Base-by-base conservation (phyloP, 163 green algal species). In the Volvox carteri region DNA sequence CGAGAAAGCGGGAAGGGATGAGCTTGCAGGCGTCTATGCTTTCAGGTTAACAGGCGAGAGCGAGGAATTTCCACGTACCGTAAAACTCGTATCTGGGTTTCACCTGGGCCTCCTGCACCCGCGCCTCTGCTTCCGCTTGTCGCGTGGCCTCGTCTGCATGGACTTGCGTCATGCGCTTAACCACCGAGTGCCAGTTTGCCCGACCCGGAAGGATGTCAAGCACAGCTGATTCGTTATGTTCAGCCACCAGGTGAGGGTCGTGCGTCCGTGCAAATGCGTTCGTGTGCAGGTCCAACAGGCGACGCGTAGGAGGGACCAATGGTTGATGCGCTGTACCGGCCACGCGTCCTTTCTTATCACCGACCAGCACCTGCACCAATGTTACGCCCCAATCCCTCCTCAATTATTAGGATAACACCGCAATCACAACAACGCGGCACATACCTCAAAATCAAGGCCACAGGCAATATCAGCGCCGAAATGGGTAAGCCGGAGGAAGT, bases 61-160 rank as follows among this genome's bases (percentile, higher is more conserved):
- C 28, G 7, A 11, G 7, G 19, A 65, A 65, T 46, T 39, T 7
- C 16, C 12, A 44, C 75, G 8, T 50, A 84, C 75, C 75, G 50
- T 52, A 84, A 50, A 84, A 84, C 33, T 84, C 75, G 33, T 70
- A 84, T 84, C 75, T 68, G 42, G 75, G 75, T 56, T 84, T 84
- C 8, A 68, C 50, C 33, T n/a, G n/a, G 11, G 75, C 48, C 18
- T 37, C 50, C 30, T 84, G 75, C 19, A 70, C 33, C 46, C 75
- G 30, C 18, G 46, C 30, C 12, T 84, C 75, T 33, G 75, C 75
- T 35, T 56, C 75, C 14, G 75, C 75, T 18, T 84, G 75, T 48
- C 50, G 30, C 23, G 75, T 39, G 30, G 75, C 46, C 33, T 84
- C 75, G 19, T 50, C 14, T 19, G 42, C 33, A 33, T 84, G 75